A percentile compares a stretch with the other conserved stretches of the same genome.
These are phyloP conservation scores for Herpetomonas muscarum DNA, from an alignment of 208 protist species.

Conservation along the genomic window DNA sequence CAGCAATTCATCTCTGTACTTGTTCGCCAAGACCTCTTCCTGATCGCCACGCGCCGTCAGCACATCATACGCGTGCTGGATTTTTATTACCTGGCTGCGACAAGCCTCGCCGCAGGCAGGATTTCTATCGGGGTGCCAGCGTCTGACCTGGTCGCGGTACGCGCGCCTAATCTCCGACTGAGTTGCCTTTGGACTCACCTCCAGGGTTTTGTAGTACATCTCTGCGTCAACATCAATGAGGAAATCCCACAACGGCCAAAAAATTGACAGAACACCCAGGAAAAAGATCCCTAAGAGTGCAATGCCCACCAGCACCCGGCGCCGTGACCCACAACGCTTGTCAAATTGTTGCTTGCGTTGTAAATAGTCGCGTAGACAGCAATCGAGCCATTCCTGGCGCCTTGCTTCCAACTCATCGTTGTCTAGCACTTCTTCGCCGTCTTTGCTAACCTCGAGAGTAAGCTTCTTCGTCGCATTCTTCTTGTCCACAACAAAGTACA, in stretches of 20 bases:
- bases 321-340: constrained; percentile 15
- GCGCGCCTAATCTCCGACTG: constrained; percentile 60
- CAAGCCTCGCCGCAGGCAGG: constrained; percentile 68
- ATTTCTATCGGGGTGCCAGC: constrained; percentile 82
- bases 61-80: constrained; percentile 79
- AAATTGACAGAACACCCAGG: constrained; percentile 23
- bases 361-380: constrained; percentile 68
- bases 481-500: constrained; percentile 18
- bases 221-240: constrained; percentile 74
- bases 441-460: neutral
- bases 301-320: constrained; percentile 20
- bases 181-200: constrained; percentile 31
- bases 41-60: constrained; percentile 62
- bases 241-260: constrained; percentile 77
- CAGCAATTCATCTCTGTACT: constrained; percentile 54
- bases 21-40: constrained; percentile 46
- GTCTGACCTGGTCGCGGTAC: constrained; percentile 70
- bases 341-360: constrained; percentile 48
- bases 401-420: neutral
- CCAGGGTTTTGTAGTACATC: constrained; percentile 48
- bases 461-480: constrained; percentile 4
- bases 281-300: constrained; percentile 19
- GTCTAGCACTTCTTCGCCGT: neutral
- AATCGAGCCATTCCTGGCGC: constrained; percentile 46
- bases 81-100: constrained; percentile 44